Base-by-base conservation (phyloP, 305 asterid species). In the Fraxinus greggii region DNA sequence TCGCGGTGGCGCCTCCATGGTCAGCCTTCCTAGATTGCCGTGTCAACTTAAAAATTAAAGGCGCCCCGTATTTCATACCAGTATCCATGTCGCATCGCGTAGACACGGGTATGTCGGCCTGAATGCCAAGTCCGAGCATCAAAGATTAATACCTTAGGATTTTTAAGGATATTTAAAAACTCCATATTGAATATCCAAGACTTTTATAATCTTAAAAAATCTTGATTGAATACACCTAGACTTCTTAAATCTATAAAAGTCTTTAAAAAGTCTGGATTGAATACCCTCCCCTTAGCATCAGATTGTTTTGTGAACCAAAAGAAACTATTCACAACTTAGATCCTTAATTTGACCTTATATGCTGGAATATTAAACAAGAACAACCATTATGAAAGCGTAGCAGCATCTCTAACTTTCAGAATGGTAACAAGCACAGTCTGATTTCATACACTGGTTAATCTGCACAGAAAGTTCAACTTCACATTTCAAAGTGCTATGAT, bases 361-460 rank as follows among this genome's bases (percentile, higher is more conserved):
- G 21, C 35, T 67, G 48, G 75, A 79, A 36, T 63, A 13, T 67
- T 36, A 21, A 77, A 70, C 78, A 75, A 17, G 7, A 79, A 35
- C 67, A 80, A 9, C 74, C 33, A 67, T 59, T 32, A 75, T 36
- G 79, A 80, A 83, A 82, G 59, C 26, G 69, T n/a, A 74, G 31
- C 51, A 72, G 28, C 59, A 36, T 24, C 76, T 28, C 80, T 24
- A 77, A 76, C 76, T 75, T 75, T 78, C 40, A 17, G 78, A 78
- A 67, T 67, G 12, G 19, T 67, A 26, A 67, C 36, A 65, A 65
- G 19, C 35, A 67, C 10, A 3, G 35, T 28, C 36, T 24, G 29
- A 67, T 67, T 28, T 61, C 72, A 23, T 67, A 10, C 74, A 67
- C 72, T 31, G 40, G 29, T 67, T 33, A 81, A 17, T 29, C 65